phyloP scores from a whole-genome alignment of 768 basidiomycete species.

The Strobilomyces echinocephalus region DNA sequence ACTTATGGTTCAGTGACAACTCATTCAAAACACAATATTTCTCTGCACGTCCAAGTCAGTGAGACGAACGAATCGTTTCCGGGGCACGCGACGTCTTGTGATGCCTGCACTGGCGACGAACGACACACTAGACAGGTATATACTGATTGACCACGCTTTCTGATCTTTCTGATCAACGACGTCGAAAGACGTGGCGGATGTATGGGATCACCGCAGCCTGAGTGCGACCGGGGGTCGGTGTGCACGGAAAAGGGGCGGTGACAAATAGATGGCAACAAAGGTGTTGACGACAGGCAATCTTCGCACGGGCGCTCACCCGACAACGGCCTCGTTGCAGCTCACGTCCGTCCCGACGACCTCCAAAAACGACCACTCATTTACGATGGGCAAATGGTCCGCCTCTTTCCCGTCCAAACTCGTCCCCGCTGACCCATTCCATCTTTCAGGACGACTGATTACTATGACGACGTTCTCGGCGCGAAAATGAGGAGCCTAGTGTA shows the following conservation, averaged over 20 bases:
- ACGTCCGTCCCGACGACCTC: constrained; percentile 5
- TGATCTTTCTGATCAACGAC: too few species aligned
- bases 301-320: constrained; percentile 21
- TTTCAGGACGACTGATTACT: constrained; percentile 63
- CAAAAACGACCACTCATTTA: constrained; percentile 9
- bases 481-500: constrained; percentile 81
- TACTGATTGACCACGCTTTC: too few species aligned
- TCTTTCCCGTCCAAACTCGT: neutral
- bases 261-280: constrained; percentile 20
- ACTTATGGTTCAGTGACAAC: too few species aligned
- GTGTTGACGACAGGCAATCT: constrained; percentile 15
- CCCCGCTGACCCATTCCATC: neutral
- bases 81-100: too few species aligned
- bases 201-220: too few species aligned
- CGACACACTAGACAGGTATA: too few species aligned
- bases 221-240: too few species aligned
- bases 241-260: neutral
- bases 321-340: constrained; percentile 25
- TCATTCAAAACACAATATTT: too few species aligned
- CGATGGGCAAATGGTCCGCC: constrained; percentile 71
- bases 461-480: constrained; percentile 66
- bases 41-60: too few species aligned
- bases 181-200: too few species aligned
- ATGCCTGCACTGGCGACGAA: too few species aligned
- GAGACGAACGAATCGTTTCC: too few species aligned